A percentile compares a stretch with the other conserved stretches of the same genome.
These are phyloP conservation scores for Ligustrum vulgare DNA, from an alignment of 257 asterid species.

Conservation along the genomic window DNA sequence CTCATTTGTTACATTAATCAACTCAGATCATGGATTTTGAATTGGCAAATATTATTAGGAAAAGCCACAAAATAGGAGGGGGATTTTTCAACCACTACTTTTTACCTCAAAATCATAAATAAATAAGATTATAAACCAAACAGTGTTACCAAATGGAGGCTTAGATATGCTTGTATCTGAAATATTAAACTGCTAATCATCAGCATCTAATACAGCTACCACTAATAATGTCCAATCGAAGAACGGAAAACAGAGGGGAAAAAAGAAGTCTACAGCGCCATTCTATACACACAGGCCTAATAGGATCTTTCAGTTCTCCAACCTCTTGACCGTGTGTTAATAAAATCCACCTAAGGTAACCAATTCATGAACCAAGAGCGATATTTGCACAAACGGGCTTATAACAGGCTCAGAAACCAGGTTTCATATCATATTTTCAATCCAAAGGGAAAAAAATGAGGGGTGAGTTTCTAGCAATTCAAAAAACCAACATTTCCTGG, in stretches of 20 bases:
- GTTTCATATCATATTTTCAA: conserved; percentile 1
- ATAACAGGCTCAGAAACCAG: conserved; percentile 3
- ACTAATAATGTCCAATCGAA: conserved; percentile 5
- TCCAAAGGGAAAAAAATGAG: background rate
- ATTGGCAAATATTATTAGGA: conserved; percentile 6
- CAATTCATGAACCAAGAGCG: conserved; percentile 1
- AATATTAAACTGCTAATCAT: conserved; percentile 13
- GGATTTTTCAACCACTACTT: background rate
- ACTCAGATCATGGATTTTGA: conserved; percentile 3
- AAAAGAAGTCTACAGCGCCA: background rate
- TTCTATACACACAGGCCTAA: background rate
- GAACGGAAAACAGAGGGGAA: background rate
- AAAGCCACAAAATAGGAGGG: background rate
- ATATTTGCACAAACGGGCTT: conserved; percentile 3
- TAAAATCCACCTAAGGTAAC: conserved; percentile 2
- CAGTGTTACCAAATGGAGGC: too few relatives aligned
- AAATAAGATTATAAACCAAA: background rate
- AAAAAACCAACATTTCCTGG: too few relatives aligned
- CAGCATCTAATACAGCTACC: conserved; percentile 11
- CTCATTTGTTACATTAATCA: background rate
- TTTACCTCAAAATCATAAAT: too few relatives aligned
- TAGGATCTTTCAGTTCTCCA: background rate
- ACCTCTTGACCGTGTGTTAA: conserved; percentile 14
- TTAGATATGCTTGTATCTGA: background rate
- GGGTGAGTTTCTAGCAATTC: background rate